Evolutionary conservation across 2,329 filamentous ascomycete species (phyloP), one percentile per base, ranked within the genome.

Genomic region (Fusarium sp.): DNA sequence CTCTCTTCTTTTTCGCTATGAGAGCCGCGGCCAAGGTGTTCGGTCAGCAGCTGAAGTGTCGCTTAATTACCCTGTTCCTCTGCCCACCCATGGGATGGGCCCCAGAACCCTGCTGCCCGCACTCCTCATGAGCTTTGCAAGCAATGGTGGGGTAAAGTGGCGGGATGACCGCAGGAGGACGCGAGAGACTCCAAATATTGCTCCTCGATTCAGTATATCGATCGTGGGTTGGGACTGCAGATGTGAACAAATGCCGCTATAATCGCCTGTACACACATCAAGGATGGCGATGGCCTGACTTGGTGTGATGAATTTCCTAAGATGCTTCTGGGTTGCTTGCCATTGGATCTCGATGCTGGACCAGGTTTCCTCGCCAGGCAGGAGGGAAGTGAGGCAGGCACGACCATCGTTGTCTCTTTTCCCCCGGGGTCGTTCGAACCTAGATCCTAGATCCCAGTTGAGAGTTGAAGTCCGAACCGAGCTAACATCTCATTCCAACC

Each of bases 361-460:
- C 54, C 15, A 45, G 35, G 56, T 25, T 45, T 57, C 27, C 64
- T 47, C 27, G 43, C 27, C 12, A 35, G 43, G 8, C 8, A 15
- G 43, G 43, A 47, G 43, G 43, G 22, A 35, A 33, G 50, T 32
- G 38, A 68, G 40, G 58, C 56, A 64, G 54, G 37, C 64, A 43
- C 45, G 61, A 56, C 57, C 20, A 45, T 56, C 45, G 63, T 69
- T 64, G 61, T 71, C 61, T 73, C 65, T 67, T 76, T 66, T 66
- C 59, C 63, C 68, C 62, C 25, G 14, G 56, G 33, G 47, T 27
- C 30, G 15, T 20, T 52, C 38, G 30, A 74, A 43, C 72, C 74
- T 58, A 40, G 70, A 76, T 72, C 72, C 74, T 58, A 40, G 70
- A 76, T 72, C 74, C 70, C 40, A 43, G 74, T 45, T 63, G 45